Evolutionary conservation across 2,329 filamentous ascomycete genomes (phyloP), one percentile per base, ranked within the genome.

Genomic region (Pleoardoris graminearum): DNA sequence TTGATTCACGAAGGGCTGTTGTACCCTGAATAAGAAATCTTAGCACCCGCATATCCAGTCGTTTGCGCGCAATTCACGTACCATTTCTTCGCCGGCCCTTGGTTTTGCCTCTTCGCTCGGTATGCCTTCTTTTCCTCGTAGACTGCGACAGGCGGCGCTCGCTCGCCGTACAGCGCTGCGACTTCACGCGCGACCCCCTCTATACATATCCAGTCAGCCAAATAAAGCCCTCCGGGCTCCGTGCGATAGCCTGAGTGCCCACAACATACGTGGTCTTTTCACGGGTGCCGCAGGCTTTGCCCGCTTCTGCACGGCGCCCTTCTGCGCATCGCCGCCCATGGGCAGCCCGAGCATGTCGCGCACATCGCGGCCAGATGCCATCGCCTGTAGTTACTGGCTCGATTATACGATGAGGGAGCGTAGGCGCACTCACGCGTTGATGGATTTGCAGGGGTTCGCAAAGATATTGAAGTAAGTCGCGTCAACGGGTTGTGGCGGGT

Each of bases 311-410:
- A 86, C 84, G 77, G 48, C 79, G 68, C 46, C 75, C 51, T 69
- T 68, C 45, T 63, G 77, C 45, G 77, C 66, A 45, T 76, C 66
- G 45, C 76, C 66, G 52, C 75, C 65, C 85, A 59, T 86, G 62
- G 85, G 87, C 70, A 96, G 80, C 73, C 92, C 90, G 68, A 96
- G 85, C 70, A 96, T 90, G 73, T 96, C 91, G 77, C 89, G 90
- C 63, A 95, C 85, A 80, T 96, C 91, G 60, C 72, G 68, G 57
- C 70, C 66, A 45, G 69, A 68, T 54, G 71, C 68, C 71, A 74
- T 74, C 59, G 64, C 60, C 60, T 55, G 43, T 51, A 47, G 54
- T 41, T 54, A 44, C 54, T 46, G 46, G 50, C 43, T 60, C 54
- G 59, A 58, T 57, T 59, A 48, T 58, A 57, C 29, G 56, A 53